Evolutionary conservation across 495 filamentous ascomycete genomes (phyloP).

Genomic region (Choiromyces venosus): DNA sequence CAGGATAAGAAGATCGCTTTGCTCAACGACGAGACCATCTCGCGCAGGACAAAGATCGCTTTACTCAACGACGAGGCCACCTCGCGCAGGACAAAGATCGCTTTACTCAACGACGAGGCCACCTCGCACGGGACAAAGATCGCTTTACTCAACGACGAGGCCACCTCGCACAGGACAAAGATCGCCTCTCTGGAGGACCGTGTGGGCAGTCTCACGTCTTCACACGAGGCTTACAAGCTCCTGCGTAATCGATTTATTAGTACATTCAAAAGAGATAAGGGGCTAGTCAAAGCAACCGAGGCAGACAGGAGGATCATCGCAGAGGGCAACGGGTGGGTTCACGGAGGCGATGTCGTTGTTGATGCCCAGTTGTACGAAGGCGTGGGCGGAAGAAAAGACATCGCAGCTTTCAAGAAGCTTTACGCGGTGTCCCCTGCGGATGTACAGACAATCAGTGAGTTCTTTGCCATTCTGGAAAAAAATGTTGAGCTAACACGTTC

Average conservation of each 20-base stretch:
- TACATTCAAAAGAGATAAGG: constrained; percentile 16
- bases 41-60: constrained; percentile 1
- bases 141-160: constrained; percentile 7
- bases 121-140: constrained; percentile 5
- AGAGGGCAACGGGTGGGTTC: constrained; percentile 9
- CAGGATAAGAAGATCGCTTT: too few relatives aligned
- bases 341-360: constrained; percentile 7
- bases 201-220: constrained; percentile 22
- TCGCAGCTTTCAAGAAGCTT: neutral
- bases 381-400: constrained; percentile 9
- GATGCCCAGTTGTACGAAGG: constrained; percentile 5
- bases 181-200: constrained; percentile 16
- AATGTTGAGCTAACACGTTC: neutral
- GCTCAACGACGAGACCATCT: constrained; percentile 7
- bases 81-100: too few relatives aligned
- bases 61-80: constrained; percentile 19
- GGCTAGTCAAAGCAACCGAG: too few relatives aligned
- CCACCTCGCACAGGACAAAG: constrained; percentile 5
- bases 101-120: too few relatives aligned
- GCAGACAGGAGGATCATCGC: neutral
- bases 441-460: constrained; percentile 17
- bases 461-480: constrained; percentile 8
- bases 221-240: constrained; percentile 5
- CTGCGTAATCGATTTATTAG: too few relatives aligned
- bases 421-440: constrained; percentile 9